A percentile compares a stretch with the other conserved stretches of the same genome.
Evolutionary conservation across 208 protist genomes (phyloP).

Genomic region (Herpetomonas tarakana): DNA sequence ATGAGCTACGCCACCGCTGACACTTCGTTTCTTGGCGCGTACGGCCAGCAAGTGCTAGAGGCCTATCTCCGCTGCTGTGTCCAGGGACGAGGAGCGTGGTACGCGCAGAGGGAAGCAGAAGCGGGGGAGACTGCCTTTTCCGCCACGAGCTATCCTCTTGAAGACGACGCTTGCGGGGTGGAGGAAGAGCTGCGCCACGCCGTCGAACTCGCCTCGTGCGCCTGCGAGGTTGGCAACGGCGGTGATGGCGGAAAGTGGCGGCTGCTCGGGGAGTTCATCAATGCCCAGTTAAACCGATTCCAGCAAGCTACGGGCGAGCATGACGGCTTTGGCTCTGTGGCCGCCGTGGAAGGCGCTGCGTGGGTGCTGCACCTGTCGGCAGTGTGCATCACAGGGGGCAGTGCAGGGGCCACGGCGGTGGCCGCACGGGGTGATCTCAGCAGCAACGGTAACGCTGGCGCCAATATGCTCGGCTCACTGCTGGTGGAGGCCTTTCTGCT

Average conservation of each 20-base stretch:
- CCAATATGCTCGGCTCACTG: constrained; percentile 6
- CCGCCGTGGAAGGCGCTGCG: constrained; percentile 18
- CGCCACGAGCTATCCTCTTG: constrained; percentile 21
- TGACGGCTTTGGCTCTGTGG: constrained; percentile 10
- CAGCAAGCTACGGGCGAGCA: background rate
- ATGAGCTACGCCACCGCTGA: constrained; percentile 18
- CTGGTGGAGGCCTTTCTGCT: constrained; percentile 17
- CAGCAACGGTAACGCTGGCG: background rate
- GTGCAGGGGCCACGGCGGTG: background rate
- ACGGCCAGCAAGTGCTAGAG: constrained; percentile 10
- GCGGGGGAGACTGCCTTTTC: background rate
- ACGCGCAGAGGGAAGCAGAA: background rate
- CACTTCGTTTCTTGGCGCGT: constrained; percentile 11
- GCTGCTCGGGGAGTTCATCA: background rate
- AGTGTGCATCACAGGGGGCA: constrained; percentile 5
- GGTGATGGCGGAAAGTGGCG: constrained; percentile 5
- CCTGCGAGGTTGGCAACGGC: constrained; percentile 22
- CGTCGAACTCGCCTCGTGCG: constrained; percentile 25
- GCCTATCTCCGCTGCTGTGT: constrained; percentile 12
- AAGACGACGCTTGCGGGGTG: constrained; percentile 38
- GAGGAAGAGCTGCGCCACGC: constrained; percentile 42
- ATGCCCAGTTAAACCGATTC: background rate
- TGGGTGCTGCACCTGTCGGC: constrained; percentile 24
- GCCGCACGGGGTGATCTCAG: too few species aligned
- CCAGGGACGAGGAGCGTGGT: background rate